Conservation (phyloP, 768 basidiomycete genomes). For the Tylopilus plumbeoviolaceoides region DNA sequence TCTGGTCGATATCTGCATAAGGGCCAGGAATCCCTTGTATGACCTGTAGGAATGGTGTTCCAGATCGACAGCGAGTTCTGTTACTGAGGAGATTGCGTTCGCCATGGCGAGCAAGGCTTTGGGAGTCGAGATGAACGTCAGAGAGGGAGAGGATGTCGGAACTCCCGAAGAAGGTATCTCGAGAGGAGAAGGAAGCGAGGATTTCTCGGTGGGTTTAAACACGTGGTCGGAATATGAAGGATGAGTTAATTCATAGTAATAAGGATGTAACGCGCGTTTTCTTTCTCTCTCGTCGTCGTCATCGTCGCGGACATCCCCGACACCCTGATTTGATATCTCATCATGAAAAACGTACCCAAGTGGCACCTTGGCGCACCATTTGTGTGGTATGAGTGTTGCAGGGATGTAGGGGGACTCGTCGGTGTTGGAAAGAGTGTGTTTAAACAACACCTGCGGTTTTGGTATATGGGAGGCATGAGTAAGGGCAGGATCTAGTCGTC, state of each 20-base stretch:
- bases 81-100: constrained; percentile 54
- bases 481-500: constrained; percentile 54
- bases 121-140: constrained; percentile 65
- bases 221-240: constrained; percentile 66
- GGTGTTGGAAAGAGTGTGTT: constrained; percentile 52
- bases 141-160: constrained; percentile 32
- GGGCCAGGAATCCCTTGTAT: constrained; percentile 82
- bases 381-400: constrained; percentile 51
- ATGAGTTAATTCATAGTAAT: constrained; percentile 80
- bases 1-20: constrained; percentile 90
- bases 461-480: constrained; percentile 71
- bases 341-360: constrained; percentile 57
- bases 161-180: constrained; percentile 40
- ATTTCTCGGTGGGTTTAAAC: constrained; percentile 47
- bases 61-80: constrained; percentile 88
- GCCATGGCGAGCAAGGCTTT: constrained; percentile 60
- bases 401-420: constrained; percentile 63
- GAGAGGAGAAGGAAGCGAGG: constrained; percentile 55
- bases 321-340: constrained; percentile 20
- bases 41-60: constrained; percentile 90
- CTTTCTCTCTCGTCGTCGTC: constrained; percentile 23
- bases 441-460: constrained; percentile 83
- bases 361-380: constrained; percentile 82
- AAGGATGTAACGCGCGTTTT: constrained; percentile 58
- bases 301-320: constrained; percentile 8